Conservation (phyloP, 2,329 filamentous ascomycete genomes). For the Trichoderma sp. region DNA sequence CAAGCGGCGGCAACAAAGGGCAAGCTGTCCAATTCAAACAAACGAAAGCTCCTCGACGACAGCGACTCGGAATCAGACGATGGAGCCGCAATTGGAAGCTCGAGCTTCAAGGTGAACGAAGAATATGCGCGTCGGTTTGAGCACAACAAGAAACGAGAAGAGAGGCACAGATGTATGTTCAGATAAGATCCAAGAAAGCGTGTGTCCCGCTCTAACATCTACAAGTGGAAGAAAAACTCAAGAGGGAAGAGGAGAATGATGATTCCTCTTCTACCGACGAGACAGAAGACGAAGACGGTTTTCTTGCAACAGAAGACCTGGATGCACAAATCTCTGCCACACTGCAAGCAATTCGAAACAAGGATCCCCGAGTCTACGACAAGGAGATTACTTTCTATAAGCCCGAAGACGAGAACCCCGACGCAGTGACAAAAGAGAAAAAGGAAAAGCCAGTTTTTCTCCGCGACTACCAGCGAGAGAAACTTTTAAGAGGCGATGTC, state of each 20-base stretch:
- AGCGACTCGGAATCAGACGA: constrained; percentile 49
- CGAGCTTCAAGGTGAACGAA: constrained; percentile 77
- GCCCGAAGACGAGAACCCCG: constrained; percentile 51
- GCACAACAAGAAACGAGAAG: constrained; percentile 95
- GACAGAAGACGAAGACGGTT: constrained; percentile 85
- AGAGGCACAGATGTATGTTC: constrained; percentile 64
- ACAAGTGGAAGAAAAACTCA: constrained; percentile 84
- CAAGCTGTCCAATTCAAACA: constrained; percentile 34
- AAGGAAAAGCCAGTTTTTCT: constrained; percentile 83
- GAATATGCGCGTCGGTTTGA: constrained; percentile 89
- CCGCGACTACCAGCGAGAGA: constrained; percentile 87
- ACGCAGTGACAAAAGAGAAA: constrained; percentile 44
- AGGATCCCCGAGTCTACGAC: constrained; percentile 90
- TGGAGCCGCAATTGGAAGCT: constrained; percentile 38
- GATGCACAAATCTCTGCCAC: constrained; percentile 87
- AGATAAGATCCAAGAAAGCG: not conserved
- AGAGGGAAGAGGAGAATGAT: constrained; percentile 44
- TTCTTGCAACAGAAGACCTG: constrained; percentile 78
- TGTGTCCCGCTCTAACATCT: constrained; percentile 14
- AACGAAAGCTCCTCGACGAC: constrained; percentile 55
- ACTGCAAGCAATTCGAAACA: constrained; percentile 79
- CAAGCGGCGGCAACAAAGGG: not conserved
- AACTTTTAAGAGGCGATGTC: constrained; percentile 69
- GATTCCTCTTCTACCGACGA: constrained; percentile 71
- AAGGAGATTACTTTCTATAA: constrained; percentile 73